Conservation (phyloP, 257 asterid species). For the Agastache rugosa region DNA sequence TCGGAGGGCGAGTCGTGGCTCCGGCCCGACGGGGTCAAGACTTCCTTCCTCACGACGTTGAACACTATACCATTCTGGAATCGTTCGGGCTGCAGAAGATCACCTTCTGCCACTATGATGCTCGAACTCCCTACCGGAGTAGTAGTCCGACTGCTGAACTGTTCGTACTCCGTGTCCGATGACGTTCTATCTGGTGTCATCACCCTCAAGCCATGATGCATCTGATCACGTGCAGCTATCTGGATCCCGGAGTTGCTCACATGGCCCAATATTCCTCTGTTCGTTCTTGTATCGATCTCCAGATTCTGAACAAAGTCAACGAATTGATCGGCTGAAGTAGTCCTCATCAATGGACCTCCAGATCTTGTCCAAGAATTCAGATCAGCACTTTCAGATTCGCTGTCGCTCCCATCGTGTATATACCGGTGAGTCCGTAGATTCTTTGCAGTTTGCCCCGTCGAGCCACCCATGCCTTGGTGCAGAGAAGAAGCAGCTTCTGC, state of each 20-base stretch:
- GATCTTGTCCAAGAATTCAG: slow-evolving; percentile 81
- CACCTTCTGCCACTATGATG: slow-evolving; percentile 79
- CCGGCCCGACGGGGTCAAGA: slow-evolving; percentile 64
- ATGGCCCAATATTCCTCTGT: slow-evolving; percentile 38
- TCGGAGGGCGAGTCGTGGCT: slow-evolving; percentile 58
- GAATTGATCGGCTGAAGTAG: slow-evolving; percentile 83
- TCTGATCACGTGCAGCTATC: slow-evolving; percentile 41
- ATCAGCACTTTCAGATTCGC: slow-evolving; percentile 78
- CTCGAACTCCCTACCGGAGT: slow-evolving; percentile 43
- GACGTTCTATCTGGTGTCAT: slow-evolving; percentile 57
- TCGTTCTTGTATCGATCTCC: slow-evolving; percentile 49
- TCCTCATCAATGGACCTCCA: slow-evolving; percentile 99
- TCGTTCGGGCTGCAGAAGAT: slow-evolving; percentile 80
- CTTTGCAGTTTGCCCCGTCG: slow-evolving; percentile 32
- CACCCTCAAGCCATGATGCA: slow-evolving; percentile 45
- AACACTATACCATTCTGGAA: slow-evolving; percentile 80
- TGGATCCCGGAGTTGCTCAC: slow-evolving; percentile 38
- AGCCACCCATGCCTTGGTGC: slow-evolving; percentile 46
- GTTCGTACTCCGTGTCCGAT: slow-evolving; percentile 60
- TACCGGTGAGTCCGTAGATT: slow-evolving; percentile 50
- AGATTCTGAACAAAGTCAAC: slow-evolving; percentile 78
- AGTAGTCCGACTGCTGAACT: slow-evolving; percentile 34
- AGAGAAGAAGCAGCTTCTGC: slow-evolving; percentile 55
- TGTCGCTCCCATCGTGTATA: slow-evolving; percentile 75
- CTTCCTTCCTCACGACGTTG: slow-evolving; percentile 80